Conservation (phyloP, 768 basidiomycete genomes). For the Collybia mongolica region DNA sequence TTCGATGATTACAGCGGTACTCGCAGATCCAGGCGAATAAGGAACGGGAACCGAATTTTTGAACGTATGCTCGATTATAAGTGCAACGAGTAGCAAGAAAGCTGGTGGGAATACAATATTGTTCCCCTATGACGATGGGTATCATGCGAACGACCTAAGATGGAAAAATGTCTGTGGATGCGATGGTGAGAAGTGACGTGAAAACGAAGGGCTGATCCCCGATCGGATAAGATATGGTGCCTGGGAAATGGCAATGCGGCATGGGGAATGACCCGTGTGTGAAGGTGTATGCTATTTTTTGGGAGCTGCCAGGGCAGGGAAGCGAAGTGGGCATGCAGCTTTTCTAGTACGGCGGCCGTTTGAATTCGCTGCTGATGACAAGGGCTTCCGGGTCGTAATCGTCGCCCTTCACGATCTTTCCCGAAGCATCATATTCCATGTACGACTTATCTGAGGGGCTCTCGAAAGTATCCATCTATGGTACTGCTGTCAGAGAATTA, state of each 20-base stretch:
- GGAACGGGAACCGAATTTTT: no score
- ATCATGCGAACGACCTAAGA: no score
- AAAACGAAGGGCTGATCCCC: no score
- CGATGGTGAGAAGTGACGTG: no score
- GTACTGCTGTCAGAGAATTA: neutral
- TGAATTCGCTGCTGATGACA: conserved; percentile 60
- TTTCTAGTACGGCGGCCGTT: conserved; percentile 48
- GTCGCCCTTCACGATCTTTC: conserved; percentile 43
- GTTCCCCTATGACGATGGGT: no score
- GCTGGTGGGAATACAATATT: neutral
- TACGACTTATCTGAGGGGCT: conserved; percentile 42
- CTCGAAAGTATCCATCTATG: conserved; percentile 70
- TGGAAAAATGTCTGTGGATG: no score
- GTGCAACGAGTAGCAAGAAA: neutral
- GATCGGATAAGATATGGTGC: no score
- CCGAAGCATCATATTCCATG: conserved; percentile 56
- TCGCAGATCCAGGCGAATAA: no score
- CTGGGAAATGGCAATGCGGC: neutral
- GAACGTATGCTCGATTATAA: neutral
- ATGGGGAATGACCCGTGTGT: neutral
- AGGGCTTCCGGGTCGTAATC: conserved; percentile 61
- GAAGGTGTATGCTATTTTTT: neutral
- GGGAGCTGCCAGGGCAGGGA: neutral
- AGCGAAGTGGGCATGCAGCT: neutral
- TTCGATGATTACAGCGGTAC: no score